Base-by-base conservation (phyloP, 257 asterid genomes). In the Nicotiana noctiflora region DNA sequence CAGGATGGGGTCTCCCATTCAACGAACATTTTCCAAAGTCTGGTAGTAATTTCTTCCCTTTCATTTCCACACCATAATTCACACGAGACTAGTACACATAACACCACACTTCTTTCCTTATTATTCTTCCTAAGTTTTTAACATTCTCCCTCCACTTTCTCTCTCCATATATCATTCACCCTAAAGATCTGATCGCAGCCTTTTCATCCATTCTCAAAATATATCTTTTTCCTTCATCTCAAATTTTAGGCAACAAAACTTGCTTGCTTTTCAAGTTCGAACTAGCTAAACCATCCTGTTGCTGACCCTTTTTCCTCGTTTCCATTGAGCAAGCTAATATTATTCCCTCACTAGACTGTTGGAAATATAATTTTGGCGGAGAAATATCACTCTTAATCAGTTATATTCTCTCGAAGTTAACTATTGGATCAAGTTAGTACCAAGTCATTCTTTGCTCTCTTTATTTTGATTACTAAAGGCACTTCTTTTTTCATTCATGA, bases 1-100 rank as follows among this genome's bases (percentile, higher is more conserved):
- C 25, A 79, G 93, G 89, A 87, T 64, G 77, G 70, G 92, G 93
- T 90, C 85, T 89, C 91, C 85, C 56, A 13, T 91, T 90, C 93
- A 89, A 93, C 93, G 90, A 90, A 90, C 96, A 91, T 81, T 88
- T 87, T 83, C 90, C 91, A 25, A 61, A 85, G 59, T 81, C 83
- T 82, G 74, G 49, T 81, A 40, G 21, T 76, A 83, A 57, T 44
- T 79, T 79, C 75, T 77, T 37, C 25, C 65, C 80, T 79, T 72
- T 49, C 61, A 72, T 72, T 49, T 49, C 21, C 78, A 46, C n/a
- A 46, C 40, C 81, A 78, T 83, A 51, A 79, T 56, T 72, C 25
- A 52, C 80, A 85, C 85, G 56, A 78, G 32, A 79, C 81, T 68
- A 76, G 8, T 13, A 61, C 40, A 52, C 32, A 19, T 46, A 14